Evolutionary conservation across 2,329 filamentous ascomycete genomes (phyloP).

Genomic region (Cladophialophora bantiana): DNA sequence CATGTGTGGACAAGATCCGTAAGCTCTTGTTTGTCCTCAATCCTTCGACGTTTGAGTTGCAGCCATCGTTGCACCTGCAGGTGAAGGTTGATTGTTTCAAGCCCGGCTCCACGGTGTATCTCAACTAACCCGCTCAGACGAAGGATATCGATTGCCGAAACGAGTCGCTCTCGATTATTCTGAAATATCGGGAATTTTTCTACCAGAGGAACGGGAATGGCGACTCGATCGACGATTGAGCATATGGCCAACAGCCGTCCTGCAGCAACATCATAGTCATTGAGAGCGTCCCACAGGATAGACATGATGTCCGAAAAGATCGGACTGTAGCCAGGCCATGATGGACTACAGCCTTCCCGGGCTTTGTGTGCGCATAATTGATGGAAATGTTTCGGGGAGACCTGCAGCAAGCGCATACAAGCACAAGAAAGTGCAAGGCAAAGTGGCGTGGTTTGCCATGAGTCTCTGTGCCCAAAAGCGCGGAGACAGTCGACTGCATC

Average conservation of each 20-base stretch:
- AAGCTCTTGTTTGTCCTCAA: constrained; percentile 19
- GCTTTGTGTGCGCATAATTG: constrained; percentile 6
- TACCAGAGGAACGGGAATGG: constrained; percentile 21
- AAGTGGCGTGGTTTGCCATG: constrained; percentile 10
- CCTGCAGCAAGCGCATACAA: constrained; percentile 13
- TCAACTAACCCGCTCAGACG: constrained; percentile 20
- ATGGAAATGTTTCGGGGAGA: constrained; percentile 12
- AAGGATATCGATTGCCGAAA: constrained; percentile 10
- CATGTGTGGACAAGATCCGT: constrained; percentile 13
- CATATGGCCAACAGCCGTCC: constrained; percentile 14
- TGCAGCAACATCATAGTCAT: constrained; percentile 19
- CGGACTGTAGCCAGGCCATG: constrained; percentile 36
- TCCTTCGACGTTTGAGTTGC: constrained; percentile 16
- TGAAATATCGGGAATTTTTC: constrained; percentile 21
- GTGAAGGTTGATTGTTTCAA: constrained; percentile 17
- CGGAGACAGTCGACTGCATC: constrained; percentile 10
- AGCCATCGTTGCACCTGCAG: constrained; percentile 19
- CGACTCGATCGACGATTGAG: constrained; percentile 16
- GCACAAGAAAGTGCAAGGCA: constrained; percentile 16
- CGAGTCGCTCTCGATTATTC: constrained; percentile 1
- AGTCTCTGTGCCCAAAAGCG: neutral
- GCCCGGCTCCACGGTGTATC: constrained; percentile 4
- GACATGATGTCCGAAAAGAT: constrained; percentile 74
- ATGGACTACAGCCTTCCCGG: constrained; percentile 22
- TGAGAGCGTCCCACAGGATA: constrained; percentile 29